Evolutionary conservation across 352 stramenopile genomes (phyloP), one percentile per base, ranked within the genome.

Genomic region (Phytopythium boreale): DNA sequence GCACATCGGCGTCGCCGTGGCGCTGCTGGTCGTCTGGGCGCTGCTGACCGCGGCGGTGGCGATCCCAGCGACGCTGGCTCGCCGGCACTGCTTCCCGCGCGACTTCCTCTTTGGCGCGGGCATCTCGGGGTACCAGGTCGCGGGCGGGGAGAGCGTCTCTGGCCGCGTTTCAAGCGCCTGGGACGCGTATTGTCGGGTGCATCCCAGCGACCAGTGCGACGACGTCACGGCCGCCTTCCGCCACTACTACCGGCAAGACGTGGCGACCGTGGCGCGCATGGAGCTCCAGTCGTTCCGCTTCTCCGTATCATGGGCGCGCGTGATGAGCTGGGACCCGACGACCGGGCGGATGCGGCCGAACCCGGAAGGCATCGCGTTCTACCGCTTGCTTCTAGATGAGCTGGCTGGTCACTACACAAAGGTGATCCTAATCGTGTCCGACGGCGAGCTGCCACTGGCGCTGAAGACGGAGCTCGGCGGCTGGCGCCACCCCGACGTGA

Each of bases 221-320:
- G 84, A 97, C 66, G 72, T 98, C 11, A 89, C 90, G 14, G 93
- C 88, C 74, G 90, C 98, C 75, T 91, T 97, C 61, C 90, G 95
- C 61, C 79, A 97, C 71, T 71, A 74, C 37, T 95, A 82, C 66
- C 6, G 15, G 6, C 24, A 22, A 47, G 95, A 98, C 74, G 80
- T 53, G 47, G 47, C 47, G 47, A 19, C 10, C 74, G 80, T 98
- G 26, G 41, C 79, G 44, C 69, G 98, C 24, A 97, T 98, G 87
- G 81, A 88, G 12, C 58, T 98, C 7, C 77, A 88, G 60, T 82
- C 88, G 15, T 98, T 97, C 71, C 80, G 92, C 3, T 94, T 98
- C 63, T 97, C 84, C 3, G 81, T 98, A 49, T 84, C 88, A 24
- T 98, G 94, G 94, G 77, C 88, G 57, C 74, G 94, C 34, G 93